A percentile compares a stretch with the other conserved stretches of the same genome.
Conservation (phyloP, 1,139 yeast genomes). For the Taphrina wiesneri region DNA sequence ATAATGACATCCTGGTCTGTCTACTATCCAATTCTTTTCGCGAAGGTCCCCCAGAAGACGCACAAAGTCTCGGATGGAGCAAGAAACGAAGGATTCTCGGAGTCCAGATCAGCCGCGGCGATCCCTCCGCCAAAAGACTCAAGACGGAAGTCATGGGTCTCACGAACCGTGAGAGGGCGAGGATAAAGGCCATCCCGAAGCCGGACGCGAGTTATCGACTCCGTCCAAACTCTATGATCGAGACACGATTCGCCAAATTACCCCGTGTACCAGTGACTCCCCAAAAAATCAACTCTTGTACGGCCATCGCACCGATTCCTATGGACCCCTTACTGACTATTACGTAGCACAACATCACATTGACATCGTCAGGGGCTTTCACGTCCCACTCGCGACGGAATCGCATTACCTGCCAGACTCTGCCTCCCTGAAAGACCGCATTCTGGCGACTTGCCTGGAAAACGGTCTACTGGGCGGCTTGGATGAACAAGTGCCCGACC, state of each 20-base stretch:
- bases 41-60: conserved; percentile 64
- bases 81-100: conserved; percentile 46
- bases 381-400: conserved; percentile 78
- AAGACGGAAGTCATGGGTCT: conserved; percentile 85
- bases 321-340: background rate
- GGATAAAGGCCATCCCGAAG: conserved; percentile 75
- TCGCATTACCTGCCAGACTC: conserved; percentile 79
- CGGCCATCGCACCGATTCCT: background rate
- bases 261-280: conserved; percentile 83
- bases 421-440: conserved; percentile 65
- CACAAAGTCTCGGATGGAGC: conserved; percentile 53
- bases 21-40: conserved; percentile 81
- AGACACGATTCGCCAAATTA: conserved; percentile 78
- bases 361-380: conserved; percentile 86
- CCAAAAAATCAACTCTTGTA: conserved; percentile 44
- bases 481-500: conserved; percentile 68
- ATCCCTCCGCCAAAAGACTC: conserved; percentile 69
- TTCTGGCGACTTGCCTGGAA: conserved; percentile 84
- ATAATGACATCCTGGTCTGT: conserved; percentile 76
- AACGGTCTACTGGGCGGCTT: conserved; percentile 86
- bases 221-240: conserved; percentile 46
- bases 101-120: conserved; percentile 43
- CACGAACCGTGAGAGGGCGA: conserved; percentile 77
- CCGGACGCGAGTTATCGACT: conserved; percentile 22
- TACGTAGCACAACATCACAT: conserved; percentile 43